Conservation (phyloP, 2,329 filamentous ascomycete genomes). For the Colletotrichum cereale region DNA sequence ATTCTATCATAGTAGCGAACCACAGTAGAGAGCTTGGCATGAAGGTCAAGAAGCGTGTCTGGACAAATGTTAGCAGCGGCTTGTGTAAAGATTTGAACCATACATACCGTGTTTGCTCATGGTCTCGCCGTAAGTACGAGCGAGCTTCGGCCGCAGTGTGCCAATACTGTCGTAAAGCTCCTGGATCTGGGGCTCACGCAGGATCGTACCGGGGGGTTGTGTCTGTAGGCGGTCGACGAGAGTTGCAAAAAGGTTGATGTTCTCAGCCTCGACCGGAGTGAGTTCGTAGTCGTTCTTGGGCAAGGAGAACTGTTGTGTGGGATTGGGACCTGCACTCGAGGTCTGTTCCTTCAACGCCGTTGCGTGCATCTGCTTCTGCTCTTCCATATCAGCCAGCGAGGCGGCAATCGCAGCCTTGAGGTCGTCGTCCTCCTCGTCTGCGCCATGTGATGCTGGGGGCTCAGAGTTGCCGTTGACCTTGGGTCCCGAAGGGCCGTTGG, state of each 20-base stretch:
- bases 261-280: constrained; percentile 93
- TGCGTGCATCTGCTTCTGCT: constrained; percentile 93
- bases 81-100: neutral
- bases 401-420: constrained; percentile 95
- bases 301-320: constrained; percentile 67
- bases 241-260: constrained; percentile 96
- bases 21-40: constrained; percentile 94
- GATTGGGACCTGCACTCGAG: constrained; percentile 62
- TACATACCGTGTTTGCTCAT: constrained; percentile 97
- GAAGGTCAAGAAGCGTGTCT: constrained; percentile 94
- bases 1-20: constrained; percentile 98
- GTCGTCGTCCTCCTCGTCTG: constrained; percentile 92
- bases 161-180: constrained; percentile 98
- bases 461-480: constrained; percentile 51
- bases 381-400: constrained; percentile 95
- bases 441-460: constrained; percentile 54
- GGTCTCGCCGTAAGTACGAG: constrained; percentile 95
- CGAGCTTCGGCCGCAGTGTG: constrained; percentile 90
- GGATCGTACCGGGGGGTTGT: constrained; percentile 92
- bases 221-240: constrained; percentile 95
- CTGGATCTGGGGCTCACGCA: constrained; percentile 98
- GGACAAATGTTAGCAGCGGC: constrained; percentile 49
- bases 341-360: constrained; percentile 86
- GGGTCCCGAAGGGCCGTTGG: constrained; percentile 48
- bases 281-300: constrained; percentile 96